A percentile compares a stretch with the other conserved stretches of the same genome.
phyloP scores from a whole-genome alignment of 2,329 filamentous ascomycete genomes.

The Penicillium sp. region DNA sequence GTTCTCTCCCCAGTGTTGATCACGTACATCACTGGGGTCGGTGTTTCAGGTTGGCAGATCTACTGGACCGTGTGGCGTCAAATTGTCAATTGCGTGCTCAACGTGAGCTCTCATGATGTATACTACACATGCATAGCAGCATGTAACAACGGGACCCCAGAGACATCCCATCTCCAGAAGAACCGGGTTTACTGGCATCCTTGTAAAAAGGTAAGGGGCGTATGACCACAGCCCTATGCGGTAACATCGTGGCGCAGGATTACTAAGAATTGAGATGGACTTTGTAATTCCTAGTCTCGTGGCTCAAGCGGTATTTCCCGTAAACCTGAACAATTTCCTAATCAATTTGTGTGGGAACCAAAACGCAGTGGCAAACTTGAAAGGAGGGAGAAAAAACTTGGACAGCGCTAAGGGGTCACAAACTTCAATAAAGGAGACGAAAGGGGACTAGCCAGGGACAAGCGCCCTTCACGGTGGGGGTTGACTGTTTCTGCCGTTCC shows the following conservation, averaged over 20 bases:
- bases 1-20: constrained; percentile 12
- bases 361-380: constrained; percentile 8
- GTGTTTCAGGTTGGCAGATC: constrained; percentile 20
- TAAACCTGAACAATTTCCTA: background rate
- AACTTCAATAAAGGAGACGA: constrained; percentile 23
- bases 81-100: constrained; percentile 21
- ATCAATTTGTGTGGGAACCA: background rate
- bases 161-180: background rate
- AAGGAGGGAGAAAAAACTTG: constrained; percentile 9
- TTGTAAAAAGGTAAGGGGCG: background rate
- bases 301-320: background rate
- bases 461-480: constrained; percentile 12
- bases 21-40: constrained; percentile 17
- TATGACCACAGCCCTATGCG: constrained; percentile 17
- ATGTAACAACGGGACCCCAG: background rate
- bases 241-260: constrained; percentile 1
- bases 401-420: constrained; percentile 15
- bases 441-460: constrained; percentile 8
- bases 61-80: constrained; percentile 12
- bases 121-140: background rate
- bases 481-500: constrained; percentile 15
- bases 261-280: background rate
- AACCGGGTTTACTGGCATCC: background rate
- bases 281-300: background rate
- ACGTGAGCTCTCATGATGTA: background rate